Base-by-base conservation (phyloP, 495 filamentous ascomycete genomes). In the Amniculicola lignicola region DNA sequence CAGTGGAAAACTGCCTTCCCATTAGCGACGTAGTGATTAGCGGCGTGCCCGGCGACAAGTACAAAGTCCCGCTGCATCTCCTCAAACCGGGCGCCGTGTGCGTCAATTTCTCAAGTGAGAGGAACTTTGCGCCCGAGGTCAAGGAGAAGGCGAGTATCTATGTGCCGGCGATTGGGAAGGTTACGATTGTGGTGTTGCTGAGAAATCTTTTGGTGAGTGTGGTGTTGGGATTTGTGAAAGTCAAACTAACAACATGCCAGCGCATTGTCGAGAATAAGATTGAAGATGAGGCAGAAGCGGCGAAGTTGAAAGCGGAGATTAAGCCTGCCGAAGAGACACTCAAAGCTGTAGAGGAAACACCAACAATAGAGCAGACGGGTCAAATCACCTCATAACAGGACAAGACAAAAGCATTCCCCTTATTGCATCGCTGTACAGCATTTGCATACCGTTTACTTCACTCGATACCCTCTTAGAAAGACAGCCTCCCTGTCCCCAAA, bases 111-210 rank as follows among this genome's bases (percentile, higher is more conserved):
- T 95, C 90, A 14, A 94, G 87, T 36, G 90, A 90, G 68, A 90
- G 90, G 78, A 98, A 98, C 73, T 98, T 98, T 70, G 84, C 81
- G 49, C 80, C 82, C 0, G 86, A 85, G 46, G 82, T 98, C 39
- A 95, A 93, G 73, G 86, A 94, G 65, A 91, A 88, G 73, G 93
- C 93, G 1, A 88, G 88, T n/a, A 91, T 98, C 63, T 98, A 94
- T 57, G 90, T 97, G 5, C 93, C 93, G 4, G 91, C 90, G 2
- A 94, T 94, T 64, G 93, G 93, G 47, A 98, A 96, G 74, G 93
- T 98, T 22, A 98, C 93, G 1, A 96, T 97, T 68, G 86, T 91
- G 10, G 83, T 97, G 14, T 72, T 98, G 54, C 75, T 96, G 58
- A 75, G 93, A 46, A 98, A 98, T 69, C 73, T 96, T 9, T 74